phyloP scores from a whole-genome alignment of 2,329 filamentous ascomycete genomes.

The Colletotrichum magnum region DNA sequence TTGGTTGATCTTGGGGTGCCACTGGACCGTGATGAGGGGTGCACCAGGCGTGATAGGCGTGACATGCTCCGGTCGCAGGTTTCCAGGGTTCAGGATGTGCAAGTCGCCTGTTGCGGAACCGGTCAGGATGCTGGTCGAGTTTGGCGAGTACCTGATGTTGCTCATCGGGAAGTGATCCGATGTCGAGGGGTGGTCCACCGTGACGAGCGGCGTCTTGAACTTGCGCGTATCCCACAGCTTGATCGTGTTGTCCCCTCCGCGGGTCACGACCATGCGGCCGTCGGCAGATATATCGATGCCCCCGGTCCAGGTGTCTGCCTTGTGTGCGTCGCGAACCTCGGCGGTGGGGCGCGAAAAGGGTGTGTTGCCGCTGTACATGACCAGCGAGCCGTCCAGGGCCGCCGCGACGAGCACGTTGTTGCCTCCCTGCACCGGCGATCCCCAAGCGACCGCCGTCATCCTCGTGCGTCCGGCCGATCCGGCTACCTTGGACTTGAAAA shows the following conservation, averaged over 20 bases:
- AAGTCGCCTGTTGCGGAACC: constrained; percentile 89
- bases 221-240: constrained; percentile 98
- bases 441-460: constrained; percentile 95
- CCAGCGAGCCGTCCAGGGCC: constrained; percentile 88
- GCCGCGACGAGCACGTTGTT: constrained; percentile 85
- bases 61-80: constrained; percentile 85
- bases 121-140: constrained; percentile 86
- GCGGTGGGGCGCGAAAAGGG: constrained; percentile 86
- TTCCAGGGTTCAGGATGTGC: constrained; percentile 94
- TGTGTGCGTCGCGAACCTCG: constrained; percentile 88
- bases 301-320: constrained; percentile 88
- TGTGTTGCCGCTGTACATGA: constrained; percentile 93
- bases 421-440: constrained; percentile 80
- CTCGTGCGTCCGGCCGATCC: constrained; percentile 91
- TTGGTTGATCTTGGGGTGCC: constrained; percentile 96
- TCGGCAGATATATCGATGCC: constrained; percentile 93
- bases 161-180: constrained; percentile 86
- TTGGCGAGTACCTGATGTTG: constrained; percentile 92
- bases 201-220: constrained; percentile 90
- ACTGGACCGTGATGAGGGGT: constrained; percentile 86
- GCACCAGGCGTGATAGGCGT: constrained; percentile 91
- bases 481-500: constrained; percentile 93
- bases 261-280: constrained; percentile 89
- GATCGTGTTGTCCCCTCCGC: constrained; percentile 91
- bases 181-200: constrained; percentile 83